These are phyloP conservation scores for Crassisporium funariophilum DNA, from an alignment of 768 basidiomycete genomes.

Conservation along the genomic window DNA sequence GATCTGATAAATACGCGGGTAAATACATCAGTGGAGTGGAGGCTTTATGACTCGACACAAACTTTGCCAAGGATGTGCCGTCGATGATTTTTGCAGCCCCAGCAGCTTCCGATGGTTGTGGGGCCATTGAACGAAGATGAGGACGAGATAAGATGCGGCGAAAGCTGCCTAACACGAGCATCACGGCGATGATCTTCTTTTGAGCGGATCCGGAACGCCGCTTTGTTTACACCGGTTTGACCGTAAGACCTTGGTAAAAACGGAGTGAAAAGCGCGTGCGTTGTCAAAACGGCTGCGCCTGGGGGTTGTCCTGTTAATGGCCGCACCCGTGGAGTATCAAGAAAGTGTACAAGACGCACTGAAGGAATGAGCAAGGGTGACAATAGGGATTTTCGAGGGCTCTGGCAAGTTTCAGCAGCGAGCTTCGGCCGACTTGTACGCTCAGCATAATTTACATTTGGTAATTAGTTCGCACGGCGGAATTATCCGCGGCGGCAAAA, in stretches of 20 bases:
- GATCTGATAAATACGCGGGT: conserved; percentile 49
- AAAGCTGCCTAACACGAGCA: conserved; percentile 18
- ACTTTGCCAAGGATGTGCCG: conserved; percentile 87
- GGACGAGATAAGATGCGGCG: conserved; percentile 38
- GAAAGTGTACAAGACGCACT: no score
- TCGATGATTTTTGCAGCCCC: conserved; percentile 64
- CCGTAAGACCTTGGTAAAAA: no score
- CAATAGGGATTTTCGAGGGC: no score
- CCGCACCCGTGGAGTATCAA: no score
- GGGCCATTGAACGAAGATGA: conserved; percentile 41
- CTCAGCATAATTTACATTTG: no score
- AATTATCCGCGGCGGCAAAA: not conserved
- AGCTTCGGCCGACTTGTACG: no score
- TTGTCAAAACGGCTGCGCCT: no score
- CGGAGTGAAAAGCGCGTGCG: no score
- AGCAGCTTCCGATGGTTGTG: conserved; percentile 22
- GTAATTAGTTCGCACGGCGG: conserved; percentile 15
- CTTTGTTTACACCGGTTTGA: conserved; percentile 8
- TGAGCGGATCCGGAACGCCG: conserved; percentile 18
- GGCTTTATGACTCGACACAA: conserved; percentile 25
- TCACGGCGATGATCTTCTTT: conserved; percentile 4
- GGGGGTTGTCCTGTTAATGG: no score
- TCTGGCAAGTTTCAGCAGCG: no score
- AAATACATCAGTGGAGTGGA: conserved; percentile 10
- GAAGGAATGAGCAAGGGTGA: no score